Percentiles rank a stretch among this genome's conserved stretches.
Conservation (phyloP, 2,329 filamentous ascomycete species). For the Aspergillus fijiensis region DNA sequence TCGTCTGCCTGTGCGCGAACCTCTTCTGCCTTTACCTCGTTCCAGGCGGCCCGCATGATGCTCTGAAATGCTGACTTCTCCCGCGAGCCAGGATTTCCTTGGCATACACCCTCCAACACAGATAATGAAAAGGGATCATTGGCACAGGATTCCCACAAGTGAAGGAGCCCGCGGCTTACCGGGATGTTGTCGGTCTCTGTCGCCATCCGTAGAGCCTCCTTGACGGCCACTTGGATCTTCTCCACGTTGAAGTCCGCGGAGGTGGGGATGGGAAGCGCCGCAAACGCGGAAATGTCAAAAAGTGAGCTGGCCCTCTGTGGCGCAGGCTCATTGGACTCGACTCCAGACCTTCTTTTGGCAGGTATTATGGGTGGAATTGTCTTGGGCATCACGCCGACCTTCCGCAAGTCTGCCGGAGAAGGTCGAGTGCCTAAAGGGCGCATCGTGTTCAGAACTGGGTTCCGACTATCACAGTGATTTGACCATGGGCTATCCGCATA, state of each 20-base stretch:
- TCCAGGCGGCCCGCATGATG: conserved; percentile 31
- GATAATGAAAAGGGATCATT: conserved; percentile 34
- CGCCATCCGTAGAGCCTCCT: conserved; percentile 29
- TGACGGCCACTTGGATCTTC: conserved; percentile 28
- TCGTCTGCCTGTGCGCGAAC: conserved; percentile 4
- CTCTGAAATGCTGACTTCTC: conserved; percentile 32
- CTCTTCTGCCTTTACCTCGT: conserved; percentile 19
- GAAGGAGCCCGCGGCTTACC: conserved; percentile 30
- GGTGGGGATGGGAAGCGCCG: conserved; percentile 21
- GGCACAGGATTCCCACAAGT: conserved; percentile 27
- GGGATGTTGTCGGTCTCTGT: conserved; percentile 29
- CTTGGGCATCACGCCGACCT: conserved; percentile 46
- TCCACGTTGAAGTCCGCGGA: conserved; percentile 30
- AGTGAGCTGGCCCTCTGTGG: conserved; percentile 13
- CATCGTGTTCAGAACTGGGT: conserved; percentile 81
- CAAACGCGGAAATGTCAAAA: conserved; percentile 20
- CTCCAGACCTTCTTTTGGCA: conserved; percentile 42
- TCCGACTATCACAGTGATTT: conserved; percentile 61
- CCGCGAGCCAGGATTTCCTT: conserved; percentile 25
- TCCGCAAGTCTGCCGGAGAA: conserved; percentile 58
- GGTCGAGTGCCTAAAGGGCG: conserved; percentile 74
- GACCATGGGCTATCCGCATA: conserved; percentile 67
- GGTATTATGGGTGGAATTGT: conserved; percentile 43
- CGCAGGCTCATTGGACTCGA: conserved; percentile 11
- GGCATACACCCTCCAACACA: conserved; percentile 31